Conservation (phyloP, 805 yeast genomes). For the Suhomyces tanzawaensis region DNA sequence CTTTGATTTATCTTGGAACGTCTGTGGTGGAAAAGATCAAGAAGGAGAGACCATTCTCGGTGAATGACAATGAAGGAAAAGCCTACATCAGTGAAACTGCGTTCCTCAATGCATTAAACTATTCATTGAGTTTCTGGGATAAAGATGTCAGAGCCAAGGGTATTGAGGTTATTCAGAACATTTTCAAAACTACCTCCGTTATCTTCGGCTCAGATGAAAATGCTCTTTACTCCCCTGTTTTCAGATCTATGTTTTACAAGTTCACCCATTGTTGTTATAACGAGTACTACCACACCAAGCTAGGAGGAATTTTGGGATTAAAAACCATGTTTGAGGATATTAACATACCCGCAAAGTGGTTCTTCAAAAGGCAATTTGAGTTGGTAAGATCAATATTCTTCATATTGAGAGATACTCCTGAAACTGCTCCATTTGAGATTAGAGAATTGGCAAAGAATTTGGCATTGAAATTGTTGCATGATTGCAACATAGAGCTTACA, state of each 20-base stretch:
- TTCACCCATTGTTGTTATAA: slow-evolving; percentile 91
- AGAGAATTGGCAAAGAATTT: slow-evolving; percentile 68
- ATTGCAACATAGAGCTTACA: slow-evolving; percentile 61
- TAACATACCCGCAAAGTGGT: slow-evolving; percentile 67
- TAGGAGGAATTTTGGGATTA: slow-evolving; percentile 87
- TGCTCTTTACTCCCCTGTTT: slow-evolving; percentile 69
- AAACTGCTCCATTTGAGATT: slow-evolving; percentile 81
- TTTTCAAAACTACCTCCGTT: slow-evolving; percentile 58
- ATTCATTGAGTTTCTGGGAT: slow-evolving; percentile 77
- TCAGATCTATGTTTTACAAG: slow-evolving; percentile 72
- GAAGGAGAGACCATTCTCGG: slow-evolving; percentile 66
- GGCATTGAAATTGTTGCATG: slow-evolving; percentile 58
- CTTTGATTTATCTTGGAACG: slow-evolving; percentile 72
- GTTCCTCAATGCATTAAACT: slow-evolving; percentile 69
- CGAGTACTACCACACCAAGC: slow-evolving; percentile 78
- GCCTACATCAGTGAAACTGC: slow-evolving; percentile 67
- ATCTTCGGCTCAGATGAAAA: slow-evolving; percentile 67
- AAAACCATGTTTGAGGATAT: slow-evolving; percentile 68
- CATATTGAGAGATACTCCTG: slow-evolving; percentile 84
- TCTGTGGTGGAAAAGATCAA: slow-evolving; percentile 67
- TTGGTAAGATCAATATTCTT: slow-evolving; percentile 83
- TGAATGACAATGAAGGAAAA: slow-evolving; percentile 77
- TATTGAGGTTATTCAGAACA: slow-evolving; percentile 56
- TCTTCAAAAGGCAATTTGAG: slow-evolving; percentile 77
- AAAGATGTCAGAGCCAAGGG: slow-evolving; percentile 71